phyloP scores from a whole-genome alignment of 441 rosid species.

The Cnidoscolus chayamansa region DNA sequence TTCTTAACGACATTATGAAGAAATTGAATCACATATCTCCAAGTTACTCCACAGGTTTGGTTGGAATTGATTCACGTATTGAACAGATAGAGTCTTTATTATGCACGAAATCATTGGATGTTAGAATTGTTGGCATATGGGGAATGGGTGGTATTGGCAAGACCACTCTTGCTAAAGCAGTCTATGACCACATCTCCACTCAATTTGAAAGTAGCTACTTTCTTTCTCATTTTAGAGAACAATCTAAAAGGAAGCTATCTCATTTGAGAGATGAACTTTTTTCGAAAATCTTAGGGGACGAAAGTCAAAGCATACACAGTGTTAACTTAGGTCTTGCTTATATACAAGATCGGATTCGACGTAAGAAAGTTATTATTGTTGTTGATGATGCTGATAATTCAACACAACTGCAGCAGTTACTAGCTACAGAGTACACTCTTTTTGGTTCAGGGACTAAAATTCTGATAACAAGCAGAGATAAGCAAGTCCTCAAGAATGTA shows the following conservation, averaged over 20 bases:
- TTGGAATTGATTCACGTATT: conserved; percentile 1
- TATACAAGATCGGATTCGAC: not conserved
- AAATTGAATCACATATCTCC: not conserved
- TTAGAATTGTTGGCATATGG: conserved; percentile 12
- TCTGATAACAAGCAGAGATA: conserved; percentile 24
- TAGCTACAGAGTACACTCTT: not conserved
- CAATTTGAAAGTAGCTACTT: conserved; percentile 7
- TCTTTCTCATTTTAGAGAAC: no score
- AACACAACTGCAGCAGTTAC: not conserved
- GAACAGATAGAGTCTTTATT: not conserved
- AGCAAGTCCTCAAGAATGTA: not conserved
- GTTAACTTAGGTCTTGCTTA: not conserved
- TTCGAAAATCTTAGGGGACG: not conserved
- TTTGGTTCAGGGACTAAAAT: conserved; percentile 14
- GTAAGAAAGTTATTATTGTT: conserved; percentile 11
- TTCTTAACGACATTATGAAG: not conserved
- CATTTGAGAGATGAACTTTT: not conserved
- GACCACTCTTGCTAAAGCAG: conserved; percentile 13
- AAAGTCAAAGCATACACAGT: not conserved
- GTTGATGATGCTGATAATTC: conserved; percentile 17
- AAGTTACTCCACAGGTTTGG: not conserved
- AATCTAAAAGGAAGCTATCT: not conserved
- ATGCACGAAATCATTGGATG: not conserved
- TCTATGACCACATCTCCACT: not conserved
- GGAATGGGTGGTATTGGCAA: conserved; percentile 24